Conservation (phyloP, 805 yeast genomes). For the Candida anglica region DNA sequence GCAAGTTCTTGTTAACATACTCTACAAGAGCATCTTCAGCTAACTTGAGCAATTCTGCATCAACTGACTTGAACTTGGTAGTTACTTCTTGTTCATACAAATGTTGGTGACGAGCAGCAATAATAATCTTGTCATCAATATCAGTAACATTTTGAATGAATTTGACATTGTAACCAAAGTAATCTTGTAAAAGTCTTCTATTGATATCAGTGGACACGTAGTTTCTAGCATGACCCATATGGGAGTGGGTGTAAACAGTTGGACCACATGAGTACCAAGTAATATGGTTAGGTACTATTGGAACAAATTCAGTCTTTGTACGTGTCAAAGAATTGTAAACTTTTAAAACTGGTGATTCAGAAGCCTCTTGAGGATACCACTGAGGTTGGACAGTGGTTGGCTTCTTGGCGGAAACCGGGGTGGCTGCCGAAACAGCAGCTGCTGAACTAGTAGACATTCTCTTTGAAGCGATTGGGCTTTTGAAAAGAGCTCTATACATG, state of each 20-base stretch:
- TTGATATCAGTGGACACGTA: constrained; percentile 93
- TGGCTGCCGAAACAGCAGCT: constrained; percentile 26
- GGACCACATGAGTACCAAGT: constrained; percentile 99
- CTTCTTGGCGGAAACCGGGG: constrained; percentile 20
- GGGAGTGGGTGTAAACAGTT: constrained; percentile 92
- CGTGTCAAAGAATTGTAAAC: constrained; percentile 83
- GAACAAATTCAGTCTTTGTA: constrained; percentile 73
- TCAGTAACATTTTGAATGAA: constrained; percentile 98
- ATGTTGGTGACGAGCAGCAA: constrained; percentile 88
- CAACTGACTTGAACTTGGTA: constrained; percentile 20
- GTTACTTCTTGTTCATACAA: constrained; percentile 60
- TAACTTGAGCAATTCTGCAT: constrained; percentile 32
- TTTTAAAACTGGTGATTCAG: constrained; percentile 40
- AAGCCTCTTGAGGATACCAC: constrained; percentile 27
- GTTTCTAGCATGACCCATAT: constrained; percentile 98
- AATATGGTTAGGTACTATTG: constrained; percentile 59
- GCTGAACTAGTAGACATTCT: constrained; percentile 14
- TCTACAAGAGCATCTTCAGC: constrained; percentile 41
- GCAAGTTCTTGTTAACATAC: constrained; percentile 55
- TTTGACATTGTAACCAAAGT: constrained; percentile 82
- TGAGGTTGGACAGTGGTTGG: constrained; percentile 32
- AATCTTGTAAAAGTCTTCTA: constrained; percentile 83
- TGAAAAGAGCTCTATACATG: constrained; percentile 3
- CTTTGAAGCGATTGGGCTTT: constrained; percentile 25
- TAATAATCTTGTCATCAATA: constrained; percentile 93